Conservation (phyloP, 2,329 filamentous ascomycete genomes). For the Cercospora beticola region DNA sequence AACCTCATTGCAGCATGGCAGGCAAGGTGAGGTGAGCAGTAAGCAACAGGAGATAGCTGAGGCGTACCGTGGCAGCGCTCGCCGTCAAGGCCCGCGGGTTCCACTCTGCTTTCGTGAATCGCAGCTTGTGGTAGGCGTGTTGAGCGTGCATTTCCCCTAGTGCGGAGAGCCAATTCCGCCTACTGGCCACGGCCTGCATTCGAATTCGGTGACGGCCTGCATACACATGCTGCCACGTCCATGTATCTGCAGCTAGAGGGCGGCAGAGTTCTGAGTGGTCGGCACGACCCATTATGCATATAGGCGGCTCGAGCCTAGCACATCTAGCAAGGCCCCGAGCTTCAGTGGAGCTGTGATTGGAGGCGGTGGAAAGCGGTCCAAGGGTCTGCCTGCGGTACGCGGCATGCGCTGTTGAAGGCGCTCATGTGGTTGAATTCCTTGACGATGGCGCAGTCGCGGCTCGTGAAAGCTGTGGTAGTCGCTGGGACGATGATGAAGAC, state of each 20-base stretch:
- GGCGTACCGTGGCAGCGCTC: constrained; percentile 25
- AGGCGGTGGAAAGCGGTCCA: not conserved
- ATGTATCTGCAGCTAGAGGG: constrained; percentile 27
- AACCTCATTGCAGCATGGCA: constrained; percentile 14
- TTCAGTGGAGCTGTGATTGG: constrained; percentile 15
- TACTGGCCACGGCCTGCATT: constrained; percentile 26
- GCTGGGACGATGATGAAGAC: not conserved
- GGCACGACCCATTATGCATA: constrained; percentile 23
- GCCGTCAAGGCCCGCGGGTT: constrained; percentile 19
- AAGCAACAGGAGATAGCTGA: constrained; percentile 23
- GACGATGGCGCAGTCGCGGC: not conserved
- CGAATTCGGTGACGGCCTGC: constrained; percentile 23
- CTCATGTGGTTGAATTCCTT: constrained; percentile 13
- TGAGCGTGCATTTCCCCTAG: constrained; percentile 16
- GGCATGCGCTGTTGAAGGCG: constrained; percentile 1
- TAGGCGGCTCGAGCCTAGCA: constrained; percentile 2
- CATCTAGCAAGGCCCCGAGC: not conserved
- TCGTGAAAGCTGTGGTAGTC: not conserved
- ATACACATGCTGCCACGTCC: constrained; percentile 35
- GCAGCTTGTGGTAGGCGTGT: constrained; percentile 19
- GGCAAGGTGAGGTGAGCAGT: constrained; percentile 14
- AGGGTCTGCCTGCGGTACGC: constrained; percentile 2
- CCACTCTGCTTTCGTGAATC: constrained; percentile 8
- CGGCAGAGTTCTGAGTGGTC: constrained; percentile 24
- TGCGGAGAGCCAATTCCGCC: constrained; percentile 23